A percentile compares a stretch with the other conserved stretches of the same genome.
Evolutionary conservation across 495 filamentous ascomycete species (phyloP).

Genomic region (Hypoxylon lenormandii): DNA sequence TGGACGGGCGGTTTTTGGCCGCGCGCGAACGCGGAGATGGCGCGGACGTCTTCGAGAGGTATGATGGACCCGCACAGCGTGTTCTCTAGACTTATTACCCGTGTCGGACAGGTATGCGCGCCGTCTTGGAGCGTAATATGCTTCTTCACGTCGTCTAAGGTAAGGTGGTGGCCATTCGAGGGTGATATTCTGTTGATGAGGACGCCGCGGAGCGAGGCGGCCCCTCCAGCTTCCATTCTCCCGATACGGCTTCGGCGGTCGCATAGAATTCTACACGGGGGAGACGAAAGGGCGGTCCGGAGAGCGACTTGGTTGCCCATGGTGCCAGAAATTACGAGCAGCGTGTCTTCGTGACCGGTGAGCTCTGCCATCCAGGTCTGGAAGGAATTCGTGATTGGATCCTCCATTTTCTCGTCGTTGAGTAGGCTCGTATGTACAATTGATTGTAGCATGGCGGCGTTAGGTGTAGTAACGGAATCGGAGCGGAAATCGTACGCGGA

Average conservation of each 20-base stretch:
- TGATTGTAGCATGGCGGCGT: conserved; percentile 68
- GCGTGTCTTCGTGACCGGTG: conserved; percentile 69
- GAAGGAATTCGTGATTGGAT: conserved; percentile 73
- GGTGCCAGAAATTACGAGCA: conserved; percentile 80
- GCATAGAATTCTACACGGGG: conserved; percentile 70
- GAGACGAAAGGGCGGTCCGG: conserved; percentile 66
- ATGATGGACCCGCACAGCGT: conserved; percentile 82
- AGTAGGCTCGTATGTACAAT: conserved; percentile 63
- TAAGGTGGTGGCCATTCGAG: conserved; percentile 76
- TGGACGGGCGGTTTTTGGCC: conserved; percentile 32
- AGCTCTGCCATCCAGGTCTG: conserved; percentile 70
- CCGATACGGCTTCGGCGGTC: conserved; percentile 69
- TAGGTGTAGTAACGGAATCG: not conserved
- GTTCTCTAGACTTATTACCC: conserved; percentile 85
- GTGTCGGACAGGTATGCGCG: conserved; percentile 76
- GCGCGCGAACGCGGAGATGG: conserved; percentile 76
- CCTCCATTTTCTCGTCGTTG: conserved; percentile 81
- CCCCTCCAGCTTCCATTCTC: conserved; percentile 67
- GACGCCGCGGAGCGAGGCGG: conserved; percentile 70
- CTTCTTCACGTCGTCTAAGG: conserved; percentile 76
- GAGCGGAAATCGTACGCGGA: not conserved
- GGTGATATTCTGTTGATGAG: conserved; percentile 69
- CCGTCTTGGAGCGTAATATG: conserved; percentile 61
- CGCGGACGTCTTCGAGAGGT: conserved; percentile 75
- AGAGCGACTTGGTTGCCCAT: conserved; percentile 78